Base-by-base conservation (phyloP, 148 eudicot species). In the Hydrangea macrophylla region DNA sequence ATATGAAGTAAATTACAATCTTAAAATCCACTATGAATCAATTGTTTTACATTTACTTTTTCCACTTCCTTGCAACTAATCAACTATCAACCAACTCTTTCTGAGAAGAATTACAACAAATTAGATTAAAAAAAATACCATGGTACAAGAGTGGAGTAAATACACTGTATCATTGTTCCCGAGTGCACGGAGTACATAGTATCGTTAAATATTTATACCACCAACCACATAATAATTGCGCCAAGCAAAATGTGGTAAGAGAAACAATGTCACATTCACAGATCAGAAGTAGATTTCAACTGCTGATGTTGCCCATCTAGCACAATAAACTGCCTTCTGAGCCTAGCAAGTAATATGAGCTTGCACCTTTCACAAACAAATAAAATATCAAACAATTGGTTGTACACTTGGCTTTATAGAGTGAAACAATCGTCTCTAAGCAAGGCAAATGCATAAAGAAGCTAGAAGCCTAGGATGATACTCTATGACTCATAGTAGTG, bases 281-380 rank as follows among this genome's bases (percentile, higher is more conserved):
- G 12, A 22, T 89, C 89, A 33, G 82, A 33, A 17, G 81, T 68
- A 40, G 84, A 39, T 78, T 82, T 84, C 66, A 81, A 45, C 48
- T 80, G 89, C 57, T 76, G 90, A 69, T 83, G 82, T 73, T 79
- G 90, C 36, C 86, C 85, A 28, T 89, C 91, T n/a, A 84, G 72
- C 74, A 86, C 73, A 68, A 74, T 89, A 78, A 89, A 62, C 76
- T 85, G 90, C 81, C 92, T 83, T 73, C 87, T 76, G 72, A 87
- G 76, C 73, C 88, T 81, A 10, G 96, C 92, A 78, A n/a, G n/a
- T 90, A 78, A 83, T 80, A 69, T 87, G 96, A 60, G 85, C 74
- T 87, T 87, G 90, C 37, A 87, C 86, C 96, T 90, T 33, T n/a
- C 6, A 59, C 50, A 60, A 32, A 9, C 10, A 33, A 67, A 45